These are phyloP conservation scores for Hymenoscyphus linearis DNA, from an alignment of 2,329 filamentous ascomycete genomes.

Conservation along the genomic window DNA sequence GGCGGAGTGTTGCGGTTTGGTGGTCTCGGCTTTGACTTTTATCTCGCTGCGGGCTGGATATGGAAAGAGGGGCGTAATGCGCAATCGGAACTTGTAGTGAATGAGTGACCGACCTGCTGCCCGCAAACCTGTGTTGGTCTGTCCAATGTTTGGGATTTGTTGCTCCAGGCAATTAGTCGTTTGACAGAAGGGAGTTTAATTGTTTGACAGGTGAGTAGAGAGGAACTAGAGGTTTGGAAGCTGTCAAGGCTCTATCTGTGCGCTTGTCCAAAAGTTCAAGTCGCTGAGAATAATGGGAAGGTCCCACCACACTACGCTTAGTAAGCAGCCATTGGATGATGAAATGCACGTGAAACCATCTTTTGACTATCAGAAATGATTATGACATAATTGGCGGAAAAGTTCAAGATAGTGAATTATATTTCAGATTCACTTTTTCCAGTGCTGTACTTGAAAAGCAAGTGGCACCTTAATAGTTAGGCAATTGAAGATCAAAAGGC, in stretches of 20 bases:
- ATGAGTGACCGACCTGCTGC: slow-evolving; percentile 3
- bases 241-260: background rate
- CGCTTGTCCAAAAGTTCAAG: background rate
- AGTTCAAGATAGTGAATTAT: no score
- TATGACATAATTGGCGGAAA: background rate
- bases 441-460: no score
- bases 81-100: background rate
- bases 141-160: slow-evolving; percentile 10
- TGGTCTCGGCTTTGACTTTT: background rate
- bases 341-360: background rate
- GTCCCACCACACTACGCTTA: background rate
- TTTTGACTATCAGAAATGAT: background rate
- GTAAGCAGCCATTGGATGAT: background rate
- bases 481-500: background rate
- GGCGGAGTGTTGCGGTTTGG: background rate
- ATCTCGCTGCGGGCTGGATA: background rate
- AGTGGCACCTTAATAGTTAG: background rate
- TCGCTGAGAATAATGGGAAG: no score
- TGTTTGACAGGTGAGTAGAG: background rate
- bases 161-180: slow-evolving; percentile 29
- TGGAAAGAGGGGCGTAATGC: background rate
- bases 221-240: background rate
- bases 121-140: slow-evolving; percentile 4
- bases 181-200: slow-evolving; percentile 3
- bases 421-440: no score